These are phyloP conservation scores for Aspergillus japonicus DNA, from an alignment of 2,329 filamentous ascomycete species.

Conservation along the genomic window DNA sequence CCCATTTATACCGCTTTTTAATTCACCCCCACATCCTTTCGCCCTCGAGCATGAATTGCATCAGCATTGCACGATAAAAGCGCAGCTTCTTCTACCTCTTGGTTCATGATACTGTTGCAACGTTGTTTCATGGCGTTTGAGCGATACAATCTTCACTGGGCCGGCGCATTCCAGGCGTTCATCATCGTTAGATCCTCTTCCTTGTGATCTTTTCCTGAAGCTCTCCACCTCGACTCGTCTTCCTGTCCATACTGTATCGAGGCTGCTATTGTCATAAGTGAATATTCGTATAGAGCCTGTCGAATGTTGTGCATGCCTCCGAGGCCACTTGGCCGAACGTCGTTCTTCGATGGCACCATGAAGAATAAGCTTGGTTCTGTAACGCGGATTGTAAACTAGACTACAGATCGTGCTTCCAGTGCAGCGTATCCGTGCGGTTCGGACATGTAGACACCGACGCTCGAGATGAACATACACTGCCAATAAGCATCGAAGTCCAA, in stretches of 20 bases:
- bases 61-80: conserved; percentile 6
- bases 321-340: neutral
- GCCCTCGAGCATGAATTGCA: conserved; percentile 5
- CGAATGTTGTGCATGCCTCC: neutral
- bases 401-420: neutral
- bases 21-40: conserved; percentile 1
- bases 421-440: neutral
- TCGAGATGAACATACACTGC: too few relatives aligned
- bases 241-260: conserved; percentile 7
- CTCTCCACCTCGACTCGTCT: neutral
- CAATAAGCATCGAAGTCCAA: neutral
- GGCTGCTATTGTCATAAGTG: conserved; percentile 14
- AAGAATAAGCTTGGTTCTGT: neutral
- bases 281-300: conserved; percentile 6
- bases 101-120: conserved; percentile 8
- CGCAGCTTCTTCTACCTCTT: neutral
- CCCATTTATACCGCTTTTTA: conserved; percentile 1
- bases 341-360: neutral
- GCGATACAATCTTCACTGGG: conserved; percentile 15
- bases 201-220: neutral
- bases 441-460: too few relatives aligned
- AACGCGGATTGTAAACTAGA: neutral
- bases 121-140: conserved; percentile 16
- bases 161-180: conserved; percentile 30
- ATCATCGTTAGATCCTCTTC: conserved; percentile 13